Evolutionary conservation across 345 rosid species (phyloP).

Genomic region (Microcos paniculata): DNA sequence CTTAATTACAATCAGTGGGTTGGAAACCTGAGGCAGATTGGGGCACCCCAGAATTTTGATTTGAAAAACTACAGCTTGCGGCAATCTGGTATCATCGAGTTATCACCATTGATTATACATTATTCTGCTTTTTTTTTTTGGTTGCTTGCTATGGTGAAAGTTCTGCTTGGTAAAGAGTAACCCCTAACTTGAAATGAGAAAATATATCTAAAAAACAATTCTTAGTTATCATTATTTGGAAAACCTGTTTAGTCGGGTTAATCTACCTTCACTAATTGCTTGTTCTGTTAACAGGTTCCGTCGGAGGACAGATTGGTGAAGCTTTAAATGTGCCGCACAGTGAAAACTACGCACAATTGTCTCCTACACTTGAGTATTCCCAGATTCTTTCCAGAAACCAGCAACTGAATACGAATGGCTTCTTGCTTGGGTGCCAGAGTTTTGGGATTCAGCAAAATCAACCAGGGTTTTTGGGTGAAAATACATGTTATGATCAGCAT

Average conservation of each 20-base stretch:
- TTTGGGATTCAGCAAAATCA: conserved; percentile 32
- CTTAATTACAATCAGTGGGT: conserved; percentile 34
- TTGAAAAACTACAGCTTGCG: conserved; percentile 26
- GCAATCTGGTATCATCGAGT: conserved; percentile 33
- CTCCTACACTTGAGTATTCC: conserved; percentile 27
- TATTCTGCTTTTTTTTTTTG: conserved; percentile 4
- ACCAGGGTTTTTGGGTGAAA: conserved; percentile 16
- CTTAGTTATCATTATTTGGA: not conserved
- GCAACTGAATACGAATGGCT: conserved; percentile 27
- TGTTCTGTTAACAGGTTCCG: conserved; percentile 27
- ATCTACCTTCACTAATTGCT: conserved; percentile 4
- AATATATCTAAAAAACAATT: not conserved
- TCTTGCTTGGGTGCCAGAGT: conserved; percentile 28
- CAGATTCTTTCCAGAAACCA: conserved; percentile 24
- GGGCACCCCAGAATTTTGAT: conserved; percentile 26
- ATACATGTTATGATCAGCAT: conserved; percentile 28
- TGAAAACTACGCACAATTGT: conserved; percentile 21
- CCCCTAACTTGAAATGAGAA: conserved; percentile 2
- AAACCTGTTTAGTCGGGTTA: not conserved
- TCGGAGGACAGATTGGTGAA: conserved; percentile 21
- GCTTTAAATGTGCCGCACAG: conserved; percentile 22
- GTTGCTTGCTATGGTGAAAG: not conserved
- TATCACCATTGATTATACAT: not conserved
- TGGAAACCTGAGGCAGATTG: conserved; percentile 31
- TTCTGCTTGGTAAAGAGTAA: not conserved